Percentiles rank a stretch among this genome's conserved stretches.
phyloP scores from a whole-genome alignment of 495 filamentous ascomycete genomes.

The Daldinia caldariorum region DNA sequence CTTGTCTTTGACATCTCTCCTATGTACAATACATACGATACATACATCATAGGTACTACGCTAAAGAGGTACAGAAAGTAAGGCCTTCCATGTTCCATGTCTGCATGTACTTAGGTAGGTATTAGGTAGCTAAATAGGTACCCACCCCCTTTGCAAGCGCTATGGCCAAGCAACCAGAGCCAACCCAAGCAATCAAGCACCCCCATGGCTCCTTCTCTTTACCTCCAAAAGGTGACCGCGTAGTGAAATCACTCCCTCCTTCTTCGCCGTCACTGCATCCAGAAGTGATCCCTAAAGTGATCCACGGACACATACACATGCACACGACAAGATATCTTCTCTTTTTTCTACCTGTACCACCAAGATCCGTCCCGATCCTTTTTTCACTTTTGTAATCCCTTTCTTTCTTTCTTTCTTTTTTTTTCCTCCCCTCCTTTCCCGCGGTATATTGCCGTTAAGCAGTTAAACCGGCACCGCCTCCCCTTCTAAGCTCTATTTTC shows the following conservation, averaged over 20 bases:
- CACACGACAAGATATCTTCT: slow-evolving; percentile 22
- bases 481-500: slow-evolving; percentile 16
- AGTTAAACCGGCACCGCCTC: slow-evolving; percentile 1
- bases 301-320: slow-evolving; percentile 25
- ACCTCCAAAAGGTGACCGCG: slow-evolving; percentile 31
- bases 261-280: slow-evolving; percentile 33
- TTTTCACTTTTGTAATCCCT: slow-evolving; percentile 32
- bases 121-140: background rate
- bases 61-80: too few relatives aligned
- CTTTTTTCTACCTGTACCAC: slow-evolving; percentile 34
- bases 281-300: slow-evolving; percentile 19
- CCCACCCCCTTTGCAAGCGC: slow-evolving; percentile 33
- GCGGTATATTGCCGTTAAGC: slow-evolving; percentile 6
- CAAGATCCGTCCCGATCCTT: slow-evolving; percentile 11
- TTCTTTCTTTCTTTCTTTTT: slow-evolving; percentile 7
- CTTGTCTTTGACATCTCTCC: background rate
- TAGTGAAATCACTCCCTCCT: slow-evolving; percentile 28
- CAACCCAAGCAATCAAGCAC: slow-evolving; percentile 34
- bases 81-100: slow-evolving; percentile 4
- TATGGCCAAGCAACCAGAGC: slow-evolving; percentile 31
- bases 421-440: background rate
- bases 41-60: too few relatives aligned
- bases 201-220: slow-evolving; percentile 29
- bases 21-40: background rate
- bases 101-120: background rate